phyloP scores from a whole-genome alignment of 2,329 filamentous ascomycete species.

The Verticillium isaacii region DNA sequence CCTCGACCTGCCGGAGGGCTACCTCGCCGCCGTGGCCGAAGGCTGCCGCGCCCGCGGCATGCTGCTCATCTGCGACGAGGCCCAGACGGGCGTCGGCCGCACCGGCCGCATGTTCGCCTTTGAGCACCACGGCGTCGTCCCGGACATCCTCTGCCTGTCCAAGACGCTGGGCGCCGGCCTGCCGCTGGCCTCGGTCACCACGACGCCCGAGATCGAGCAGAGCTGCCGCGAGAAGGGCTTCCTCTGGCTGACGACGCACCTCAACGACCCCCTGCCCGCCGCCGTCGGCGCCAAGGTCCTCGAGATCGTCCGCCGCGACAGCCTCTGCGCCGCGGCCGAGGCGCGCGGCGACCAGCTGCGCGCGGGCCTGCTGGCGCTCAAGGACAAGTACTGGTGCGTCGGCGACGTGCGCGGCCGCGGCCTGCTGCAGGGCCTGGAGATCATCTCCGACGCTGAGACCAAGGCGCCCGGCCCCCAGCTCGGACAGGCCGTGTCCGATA shows the following conservation, averaged over 20 bases:
- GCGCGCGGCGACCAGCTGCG: conserved; percentile 37
- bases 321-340: conserved; percentile 33
- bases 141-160: conserved; percentile 45
- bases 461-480: conserved; percentile 37
- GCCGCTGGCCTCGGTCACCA: conserved; percentile 44
- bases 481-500: conserved; percentile 35
- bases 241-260: conserved; percentile 47
- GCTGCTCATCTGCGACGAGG: conserved; percentile 56
- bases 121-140: conserved; percentile 33
- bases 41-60: conserved; percentile 51
- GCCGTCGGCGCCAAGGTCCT: conserved; percentile 51
- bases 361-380: conserved; percentile 34
- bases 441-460: conserved; percentile 37
- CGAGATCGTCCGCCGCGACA: conserved; percentile 46
- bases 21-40: conserved; percentile 44
- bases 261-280: conserved; percentile 49
- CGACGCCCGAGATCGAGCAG: conserved; percentile 40
- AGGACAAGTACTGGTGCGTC: conserved; percentile 46
- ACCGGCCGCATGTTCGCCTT: conserved; percentile 56
- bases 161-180: conserved; percentile 52
- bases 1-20: conserved; percentile 48
- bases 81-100: conserved; percentile 53
- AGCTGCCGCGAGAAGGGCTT: conserved; percentile 38
- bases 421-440: conserved; percentile 45
- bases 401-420: conserved; percentile 48